Base-by-base conservation (phyloP, 1,284 basidiomycete species). In the Tilletia setariae region DNA sequence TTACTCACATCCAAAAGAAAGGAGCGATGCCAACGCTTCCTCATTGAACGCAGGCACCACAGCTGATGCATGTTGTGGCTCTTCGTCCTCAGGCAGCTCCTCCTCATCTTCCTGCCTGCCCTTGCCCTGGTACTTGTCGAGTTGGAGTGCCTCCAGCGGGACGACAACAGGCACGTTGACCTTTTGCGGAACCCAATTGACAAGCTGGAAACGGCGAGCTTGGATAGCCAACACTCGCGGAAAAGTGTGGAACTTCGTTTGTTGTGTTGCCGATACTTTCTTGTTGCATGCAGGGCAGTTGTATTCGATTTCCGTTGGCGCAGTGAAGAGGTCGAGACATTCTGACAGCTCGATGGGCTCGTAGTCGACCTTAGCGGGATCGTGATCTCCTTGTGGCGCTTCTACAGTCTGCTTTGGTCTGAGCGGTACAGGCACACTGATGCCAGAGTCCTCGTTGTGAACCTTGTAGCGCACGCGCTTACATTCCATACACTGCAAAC, bases 121-220 rank as follows among this genome's bases (percentile, higher is more conserved):
- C 30, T 83, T 84, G 2, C 91, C 91, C 1, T 92, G 79, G 78
- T 91, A 91, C 4, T 83, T 76, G 68, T 91, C 90, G 46, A 98
- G 87, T 16, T 85, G 66, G 82, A 61, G 94, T 84, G 1, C 82
- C 75, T 66, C 69, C 7, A 85, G 76, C 0, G 91, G 90, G 0
- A 97, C 85, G n/a, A 88, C 82, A 25, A 98, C 84, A 0, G 94
- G 94, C 30, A 98, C 91, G 73, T 96, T 92, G 43, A 98, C 87
- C 83, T 98, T 98, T 4, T 91, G 88, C 0, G 96, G 95, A 2
- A 98, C 93, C 95, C 95, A 98, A 79, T 94, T 94, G 66, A 95
- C 89, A 6, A 97, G 87, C 83, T 95, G 92, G 85, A 98, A 98
- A 78, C 96, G 94, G 77, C 92, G 92, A 66, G 93, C 90, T 76